Conservation (phyloP, 768 basidiomycete genomes). For the Psilocybe sp. region DNA sequence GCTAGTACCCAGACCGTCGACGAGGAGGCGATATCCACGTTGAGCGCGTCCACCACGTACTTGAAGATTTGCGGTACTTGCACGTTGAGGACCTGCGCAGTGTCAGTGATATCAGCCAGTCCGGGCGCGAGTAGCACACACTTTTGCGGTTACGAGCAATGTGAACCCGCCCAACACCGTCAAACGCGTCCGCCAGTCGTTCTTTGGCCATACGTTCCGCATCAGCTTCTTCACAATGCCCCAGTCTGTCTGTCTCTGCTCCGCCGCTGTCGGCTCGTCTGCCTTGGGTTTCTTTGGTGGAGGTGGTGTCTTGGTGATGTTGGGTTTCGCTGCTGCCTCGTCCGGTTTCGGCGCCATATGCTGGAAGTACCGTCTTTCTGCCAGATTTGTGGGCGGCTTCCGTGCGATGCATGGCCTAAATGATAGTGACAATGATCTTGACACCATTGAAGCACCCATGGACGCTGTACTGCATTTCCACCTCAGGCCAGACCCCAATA, state of each 20-base stretch:
- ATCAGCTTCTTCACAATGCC: conserved; percentile 78
- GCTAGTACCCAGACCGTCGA: conserved; percentile 90
- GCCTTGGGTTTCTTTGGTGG: conserved; percentile 1
- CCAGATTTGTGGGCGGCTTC: not conserved
- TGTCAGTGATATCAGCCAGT: not conserved
- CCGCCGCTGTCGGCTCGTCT: conserved; percentile 30
- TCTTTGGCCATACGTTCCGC: conserved; percentile 88
- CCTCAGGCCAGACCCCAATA: too few relatives aligned
- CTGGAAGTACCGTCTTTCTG: not conserved
- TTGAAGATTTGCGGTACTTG: conserved; percentile 99
- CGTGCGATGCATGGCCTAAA: not conserved
- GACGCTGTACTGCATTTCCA: too few relatives aligned
- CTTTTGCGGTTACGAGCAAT: conserved; percentile 10
- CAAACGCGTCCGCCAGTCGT: conserved; percentile 77
- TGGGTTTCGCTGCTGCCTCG: not conserved
- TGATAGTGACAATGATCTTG: too few relatives aligned
- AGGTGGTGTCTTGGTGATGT: not conserved
- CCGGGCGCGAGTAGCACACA: conserved; percentile 1
- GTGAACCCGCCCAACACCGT: conserved; percentile 82
- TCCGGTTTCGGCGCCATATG: conserved; percentile 5
- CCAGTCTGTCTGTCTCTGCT: conserved; percentile 82
- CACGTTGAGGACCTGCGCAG: conserved; percentile 79
- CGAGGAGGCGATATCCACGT: conserved; percentile 69
- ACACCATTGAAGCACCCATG: too few relatives aligned
- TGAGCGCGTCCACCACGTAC: conserved; percentile 83